Conservation (phyloP, 2,329 filamentous ascomycete species). For the Diaporthe sp. region DNA sequence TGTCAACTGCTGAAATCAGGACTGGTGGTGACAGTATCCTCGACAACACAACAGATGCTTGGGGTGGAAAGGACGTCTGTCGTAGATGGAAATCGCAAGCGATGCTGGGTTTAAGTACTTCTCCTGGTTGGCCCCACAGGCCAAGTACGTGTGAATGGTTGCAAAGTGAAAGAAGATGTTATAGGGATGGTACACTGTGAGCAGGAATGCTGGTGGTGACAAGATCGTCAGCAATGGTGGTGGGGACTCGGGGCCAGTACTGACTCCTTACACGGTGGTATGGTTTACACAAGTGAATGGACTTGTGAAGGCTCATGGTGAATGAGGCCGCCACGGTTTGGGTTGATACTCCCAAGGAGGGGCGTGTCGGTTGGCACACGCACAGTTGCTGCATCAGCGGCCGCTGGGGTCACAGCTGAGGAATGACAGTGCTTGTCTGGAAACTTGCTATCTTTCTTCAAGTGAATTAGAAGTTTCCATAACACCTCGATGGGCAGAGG, state of each 20-base stretch:
- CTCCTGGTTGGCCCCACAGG: background rate
- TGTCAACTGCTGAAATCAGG: background rate
- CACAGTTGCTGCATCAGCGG: background rate
- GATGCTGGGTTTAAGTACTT: background rate
- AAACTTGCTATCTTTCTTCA: background rate
- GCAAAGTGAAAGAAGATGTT: background rate
- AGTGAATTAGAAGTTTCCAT: background rate
- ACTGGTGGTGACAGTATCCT: background rate
- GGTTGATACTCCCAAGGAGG: background rate
- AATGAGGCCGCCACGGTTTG: background rate
- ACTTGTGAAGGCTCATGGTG: background rate
- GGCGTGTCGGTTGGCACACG: background rate
- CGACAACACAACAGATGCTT: background rate
- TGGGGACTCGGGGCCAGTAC: background rate
- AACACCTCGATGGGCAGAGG: background rate
- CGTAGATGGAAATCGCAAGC: background rate
- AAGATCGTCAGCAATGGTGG: background rate
- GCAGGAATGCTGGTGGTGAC: background rate
- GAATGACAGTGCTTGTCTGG: background rate
- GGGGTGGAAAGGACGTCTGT: background rate
- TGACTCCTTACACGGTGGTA: background rate
- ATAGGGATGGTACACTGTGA: background rate
- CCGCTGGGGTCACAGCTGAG: background rate
- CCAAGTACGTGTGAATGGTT: background rate
- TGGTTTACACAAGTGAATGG: background rate